These are phyloP conservation scores for Priceomyces carsonii DNA, from an alignment of 805 yeast species.

Conservation along the genomic window DNA sequence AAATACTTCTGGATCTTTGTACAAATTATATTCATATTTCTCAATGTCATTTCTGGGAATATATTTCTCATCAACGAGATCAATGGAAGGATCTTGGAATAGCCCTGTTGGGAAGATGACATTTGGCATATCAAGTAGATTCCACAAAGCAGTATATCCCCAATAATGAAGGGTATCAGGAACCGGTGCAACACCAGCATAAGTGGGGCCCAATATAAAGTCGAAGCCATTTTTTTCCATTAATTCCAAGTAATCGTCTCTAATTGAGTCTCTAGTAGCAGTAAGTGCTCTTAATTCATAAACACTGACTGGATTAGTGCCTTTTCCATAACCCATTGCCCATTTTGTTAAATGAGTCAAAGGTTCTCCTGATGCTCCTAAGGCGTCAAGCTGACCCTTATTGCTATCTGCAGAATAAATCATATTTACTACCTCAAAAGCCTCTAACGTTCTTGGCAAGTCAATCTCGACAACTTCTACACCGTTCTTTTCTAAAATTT, in stretches of 20 bases:
- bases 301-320: conserved; percentile 17
- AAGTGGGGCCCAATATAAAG: conserved; percentile 5
- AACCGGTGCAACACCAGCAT: conserved; percentile 42
- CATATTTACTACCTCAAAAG: background rate
- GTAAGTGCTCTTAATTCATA: conserved; percentile 13
- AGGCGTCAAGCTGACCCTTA: background rate
- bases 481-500: conserved; percentile 1
- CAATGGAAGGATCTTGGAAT: conserved; percentile 50
- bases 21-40: conserved; percentile 11
- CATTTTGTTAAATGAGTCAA: conserved; percentile 5
- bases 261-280: conserved; percentile 14
- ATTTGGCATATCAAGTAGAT: conserved; percentile 23
- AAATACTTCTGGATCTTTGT: conserved; percentile 16
- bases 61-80: conserved; percentile 31
- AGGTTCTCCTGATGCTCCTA: conserved; percentile 1
- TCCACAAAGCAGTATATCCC: conserved; percentile 49
- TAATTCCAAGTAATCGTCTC: conserved; percentile 16
- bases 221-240: conserved; percentile 10
- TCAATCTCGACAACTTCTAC: conserved; percentile 3
- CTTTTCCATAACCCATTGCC: conserved; percentile 4
- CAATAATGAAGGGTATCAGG: conserved; percentile 30
- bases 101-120: conserved; percentile 23
- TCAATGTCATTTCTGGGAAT: conserved; percentile 9
- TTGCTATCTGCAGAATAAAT: conserved; percentile 4
- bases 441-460: background rate